phyloP scores from a whole-genome alignment of 2,329 filamentous ascomycete genomes.

The Phoma sp. region DNA sequence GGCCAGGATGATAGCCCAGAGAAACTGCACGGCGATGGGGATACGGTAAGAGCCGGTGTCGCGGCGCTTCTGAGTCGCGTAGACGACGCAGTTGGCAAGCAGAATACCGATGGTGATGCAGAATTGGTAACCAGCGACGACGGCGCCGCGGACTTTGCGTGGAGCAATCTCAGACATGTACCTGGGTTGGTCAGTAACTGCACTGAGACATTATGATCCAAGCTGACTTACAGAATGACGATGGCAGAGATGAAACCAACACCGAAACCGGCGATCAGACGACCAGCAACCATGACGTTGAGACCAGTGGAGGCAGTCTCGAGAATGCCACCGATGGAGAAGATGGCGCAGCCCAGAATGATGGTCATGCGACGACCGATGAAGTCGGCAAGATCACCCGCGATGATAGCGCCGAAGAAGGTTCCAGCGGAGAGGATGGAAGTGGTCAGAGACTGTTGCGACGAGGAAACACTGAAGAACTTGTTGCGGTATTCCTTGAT shows the following conservation, averaged over 20 bases:
- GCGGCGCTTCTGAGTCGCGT: conserved; percentile 68
- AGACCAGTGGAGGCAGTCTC: conserved; percentile 68
- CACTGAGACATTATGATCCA: background rate
- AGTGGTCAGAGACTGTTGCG: conserved; percentile 65
- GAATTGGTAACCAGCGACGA: conserved; percentile 81
- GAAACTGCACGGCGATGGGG: conserved; percentile 80
- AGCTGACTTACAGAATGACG: conserved; percentile 55
- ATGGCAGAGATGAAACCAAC: conserved; percentile 74
- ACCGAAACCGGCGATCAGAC: conserved; percentile 75
- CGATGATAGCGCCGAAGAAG: conserved; percentile 72
- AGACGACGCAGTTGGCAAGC: conserved; percentile 76
- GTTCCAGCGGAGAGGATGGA: conserved; percentile 79
- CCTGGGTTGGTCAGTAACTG: conserved; percentile 23
- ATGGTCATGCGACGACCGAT: conserved; percentile 70
- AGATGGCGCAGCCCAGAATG: conserved; percentile 67
- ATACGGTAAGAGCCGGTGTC: conserved; percentile 76
- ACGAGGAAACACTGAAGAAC: conserved; percentile 37
- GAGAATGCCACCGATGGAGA: conserved; percentile 60
- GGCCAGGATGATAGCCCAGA: conserved; percentile 79
- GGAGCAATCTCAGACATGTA: conserved; percentile 86
- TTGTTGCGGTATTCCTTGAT: conserved; percentile 64
- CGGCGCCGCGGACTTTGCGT: conserved; percentile 74
- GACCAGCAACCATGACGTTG: conserved; percentile 70
- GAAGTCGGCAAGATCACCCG: conserved; percentile 64
- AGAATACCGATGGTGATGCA: conserved; percentile 82